These are phyloP conservation scores for Pythium folliculosum DNA, from an alignment of 352 stramenopile genomes.

Conservation along the genomic window DNA sequence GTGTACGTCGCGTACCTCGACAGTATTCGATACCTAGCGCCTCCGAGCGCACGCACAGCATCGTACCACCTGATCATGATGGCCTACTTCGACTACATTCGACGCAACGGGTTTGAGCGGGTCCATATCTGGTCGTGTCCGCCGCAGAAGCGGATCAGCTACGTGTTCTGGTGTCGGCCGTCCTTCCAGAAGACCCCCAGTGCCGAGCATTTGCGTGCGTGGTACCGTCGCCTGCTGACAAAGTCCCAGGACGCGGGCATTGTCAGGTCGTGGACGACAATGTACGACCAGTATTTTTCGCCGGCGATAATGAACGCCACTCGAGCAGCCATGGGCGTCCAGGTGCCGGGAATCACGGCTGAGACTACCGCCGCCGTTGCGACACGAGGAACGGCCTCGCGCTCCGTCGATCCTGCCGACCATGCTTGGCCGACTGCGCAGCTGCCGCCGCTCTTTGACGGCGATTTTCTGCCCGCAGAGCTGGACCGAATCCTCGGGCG, in stretches of 20 bases:
- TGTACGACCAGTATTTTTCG: slow-evolving; percentile 72
- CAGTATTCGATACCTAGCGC: slow-evolving; percentile 81
- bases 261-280: slow-evolving; percentile 63
- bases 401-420: slow-evolving; percentile 92
- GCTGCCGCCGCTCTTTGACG: slow-evolving; percentile 80
- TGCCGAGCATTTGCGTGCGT: slow-evolving; percentile 91
- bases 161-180: slow-evolving; percentile 98
- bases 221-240: slow-evolving; percentile 92
- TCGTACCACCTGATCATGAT: slow-evolving; percentile 96
- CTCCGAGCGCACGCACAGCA: slow-evolving; percentile 78
- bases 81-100: slow-evolving; percentile 95
- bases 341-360: too few species aligned
- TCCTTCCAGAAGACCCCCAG: slow-evolving; percentile 94
- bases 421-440: slow-evolving; percentile 58
- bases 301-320: not conserved
- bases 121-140: slow-evolving; percentile 97
- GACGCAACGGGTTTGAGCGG: slow-evolving; percentile 92
- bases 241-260: slow-evolving; percentile 66
- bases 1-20: slow-evolving; percentile 89
- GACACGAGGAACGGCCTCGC: slow-evolving; percentile 56
- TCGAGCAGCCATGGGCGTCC: too few species aligned
- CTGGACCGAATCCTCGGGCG: slow-evolving; percentile 74
- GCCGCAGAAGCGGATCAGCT: slow-evolving; percentile 94
- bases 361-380: slow-evolving; percentile 24
- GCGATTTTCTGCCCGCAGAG: slow-evolving; percentile 77